A percentile compares a stretch with the other conserved stretches of the same genome.
These are phyloP conservation scores for Fusarium kyushuense DNA, from an alignment of 2,329 filamentous ascomycete genomes.

Conservation along the genomic window DNA sequence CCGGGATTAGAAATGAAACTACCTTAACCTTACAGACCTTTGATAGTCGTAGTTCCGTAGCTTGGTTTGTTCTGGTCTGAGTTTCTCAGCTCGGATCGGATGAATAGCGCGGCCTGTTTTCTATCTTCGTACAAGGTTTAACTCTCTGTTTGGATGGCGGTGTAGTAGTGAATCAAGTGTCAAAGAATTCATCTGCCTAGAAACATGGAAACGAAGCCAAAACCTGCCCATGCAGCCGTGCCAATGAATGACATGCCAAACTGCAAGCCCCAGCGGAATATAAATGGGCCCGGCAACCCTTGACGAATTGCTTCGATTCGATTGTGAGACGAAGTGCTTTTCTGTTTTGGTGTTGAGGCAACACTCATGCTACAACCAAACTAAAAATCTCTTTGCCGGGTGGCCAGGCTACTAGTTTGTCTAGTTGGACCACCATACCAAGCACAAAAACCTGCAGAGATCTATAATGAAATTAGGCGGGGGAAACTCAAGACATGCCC, in stretches of 20 bases:
- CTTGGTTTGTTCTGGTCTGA: neutral
- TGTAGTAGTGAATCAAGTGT: conserved; percentile 18
- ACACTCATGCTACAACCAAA: conserved; percentile 7
- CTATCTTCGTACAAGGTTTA: conserved; percentile 10
- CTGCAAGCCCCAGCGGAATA: conserved; percentile 40
- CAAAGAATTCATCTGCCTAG: conserved; percentile 45
- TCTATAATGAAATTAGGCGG: conserved; percentile 33
- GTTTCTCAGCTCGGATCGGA: conserved; percentile 1
- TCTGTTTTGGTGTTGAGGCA: conserved; percentile 28
- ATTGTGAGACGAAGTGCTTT: conserved; percentile 2
- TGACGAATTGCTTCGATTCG: conserved; percentile 3
- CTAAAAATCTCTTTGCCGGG: conserved; percentile 23
- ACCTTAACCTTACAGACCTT: neutral
- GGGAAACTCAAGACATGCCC: conserved; percentile 19
- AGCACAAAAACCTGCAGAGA: conserved; percentile 24
- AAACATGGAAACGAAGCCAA: conserved; percentile 29
- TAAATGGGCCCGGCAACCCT: conserved; percentile 9
- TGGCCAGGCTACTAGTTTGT: conserved; percentile 1
- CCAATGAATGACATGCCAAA: conserved; percentile 20
- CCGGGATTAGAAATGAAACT: conserved; percentile 17
- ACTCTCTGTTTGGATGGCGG: conserved; percentile 14
- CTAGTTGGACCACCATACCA: neutral
- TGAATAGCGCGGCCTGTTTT: conserved; percentile 16
- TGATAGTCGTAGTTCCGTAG: neutral
- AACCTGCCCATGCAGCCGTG: neutral